Base-by-base conservation (phyloP, 768 basidiomycete genomes). In the Suillus brevipes region DNA sequence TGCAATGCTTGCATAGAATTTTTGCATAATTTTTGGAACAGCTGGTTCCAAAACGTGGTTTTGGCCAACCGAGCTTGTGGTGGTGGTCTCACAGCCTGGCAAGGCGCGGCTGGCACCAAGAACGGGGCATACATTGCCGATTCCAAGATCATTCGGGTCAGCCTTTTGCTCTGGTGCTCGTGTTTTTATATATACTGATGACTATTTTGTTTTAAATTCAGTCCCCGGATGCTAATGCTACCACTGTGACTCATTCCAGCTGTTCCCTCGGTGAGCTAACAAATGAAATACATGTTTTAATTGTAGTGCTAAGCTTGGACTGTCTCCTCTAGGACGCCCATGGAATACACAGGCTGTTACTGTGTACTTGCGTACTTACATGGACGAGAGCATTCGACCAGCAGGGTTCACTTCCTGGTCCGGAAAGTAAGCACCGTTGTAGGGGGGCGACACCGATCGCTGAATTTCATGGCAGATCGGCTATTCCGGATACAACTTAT, bases 81-180 rank as follows among this genome's bases (percentile, higher is more conserved):
- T 0, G 89, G 89, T 3, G 87, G 87, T 0, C 80, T 89, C 18
- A 83, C 83, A 12, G 89, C 88, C 0, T 89, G 88, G 88, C 83
- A 83, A 62, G 88, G 88, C 4, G 82, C 81, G 23, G 3, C 16
- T 28, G 65, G 63, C 84, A 18, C 84, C 79, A 9, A 78, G 77
- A 2, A 84, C 63, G 86, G 86, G 4, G 84, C 84, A 8, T 88
- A 87, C 70, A 83, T 89, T 14, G 71, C 81, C 1, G 74, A 87
- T 67, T 87, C 87, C 0, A 77, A 71, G 3, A 84, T 89, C 62
- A 86, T 86, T 16, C 79, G 86, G 45, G 87, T 85, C 70, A 62
- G 84, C 70, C 23, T 60, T 36, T 6, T 34, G 31, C 40, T 38
- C 47, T 47, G 6, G 49, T 6, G 34, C 52, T 2, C 25, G 1